Evolutionary conservation across 1,139 yeast genomes (phyloP).

Genomic region (Chernovozyma sophiae-reginae): DNA sequence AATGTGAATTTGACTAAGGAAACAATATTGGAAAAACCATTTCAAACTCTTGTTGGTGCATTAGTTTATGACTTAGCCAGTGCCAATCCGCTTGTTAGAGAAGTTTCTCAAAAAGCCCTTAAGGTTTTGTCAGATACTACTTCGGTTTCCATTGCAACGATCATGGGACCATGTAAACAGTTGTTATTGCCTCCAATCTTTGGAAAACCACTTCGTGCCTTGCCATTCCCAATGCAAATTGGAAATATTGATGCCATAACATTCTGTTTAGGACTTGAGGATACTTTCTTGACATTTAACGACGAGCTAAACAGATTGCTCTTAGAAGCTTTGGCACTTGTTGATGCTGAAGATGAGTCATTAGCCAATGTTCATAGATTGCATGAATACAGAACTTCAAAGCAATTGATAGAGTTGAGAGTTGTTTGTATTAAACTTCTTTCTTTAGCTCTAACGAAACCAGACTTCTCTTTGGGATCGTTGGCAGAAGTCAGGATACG

Average conservation of each 20-base stretch:
- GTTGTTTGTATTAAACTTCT: slow-evolving; percentile 85
- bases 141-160: slow-evolving; percentile 61
- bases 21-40: slow-evolving; percentile 63
- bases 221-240: slow-evolving; percentile 98
- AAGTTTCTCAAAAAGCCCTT: slow-evolving; percentile 74
- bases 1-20: slow-evolving; percentile 57
- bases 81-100: slow-evolving; percentile 77
- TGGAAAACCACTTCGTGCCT: slow-evolving; percentile 92
- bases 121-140: slow-evolving; percentile 66
- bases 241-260: slow-evolving; percentile 97
- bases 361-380: slow-evolving; percentile 82
- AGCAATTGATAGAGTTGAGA: slow-evolving; percentile 79
- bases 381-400: slow-evolving; percentile 81
- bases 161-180: slow-evolving; percentile 79
- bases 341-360: slow-evolving; percentile 97
- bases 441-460: slow-evolving; percentile 78
- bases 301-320: slow-evolving; percentile 83
- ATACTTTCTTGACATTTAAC: slow-evolving; percentile 78
- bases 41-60: slow-evolving; percentile 79
- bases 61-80: slow-evolving; percentile 90
- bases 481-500: slow-evolving; percentile 81
- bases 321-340: slow-evolving; percentile 87
- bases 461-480: slow-evolving; percentile 70
- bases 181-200: slow-evolving; percentile 87
- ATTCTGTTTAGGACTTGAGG: slow-evolving; percentile 76